A percentile compares a stretch with the other conserved stretches of the same genome.
phyloP scores from a whole-genome alignment of 2,329 filamentous ascomycete genomes.

The Microdochium trichocladiopsis region DNA sequence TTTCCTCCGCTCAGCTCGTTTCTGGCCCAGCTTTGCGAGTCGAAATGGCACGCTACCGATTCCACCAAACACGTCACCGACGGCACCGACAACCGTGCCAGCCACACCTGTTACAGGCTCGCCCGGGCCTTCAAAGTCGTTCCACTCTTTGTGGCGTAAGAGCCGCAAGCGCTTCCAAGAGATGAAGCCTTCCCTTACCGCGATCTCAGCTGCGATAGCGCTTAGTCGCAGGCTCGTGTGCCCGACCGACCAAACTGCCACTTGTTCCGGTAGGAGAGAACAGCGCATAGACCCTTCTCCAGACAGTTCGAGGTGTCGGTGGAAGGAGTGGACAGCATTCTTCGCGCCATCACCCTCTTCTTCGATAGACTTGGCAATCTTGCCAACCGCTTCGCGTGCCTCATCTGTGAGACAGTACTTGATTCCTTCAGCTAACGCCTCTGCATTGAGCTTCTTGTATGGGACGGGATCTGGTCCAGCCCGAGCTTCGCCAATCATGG shows the following conservation, averaged over 20 bases:
- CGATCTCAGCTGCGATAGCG: slow-evolving; percentile 56
- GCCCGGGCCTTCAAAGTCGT: slow-evolving; percentile 69
- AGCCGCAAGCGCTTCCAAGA: slow-evolving; percentile 58
- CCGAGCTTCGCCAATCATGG: slow-evolving; percentile 55
- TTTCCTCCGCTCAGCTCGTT: slow-evolving; percentile 41
- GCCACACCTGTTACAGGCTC: slow-evolving; percentile 64
- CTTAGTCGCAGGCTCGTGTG: slow-evolving; percentile 53
- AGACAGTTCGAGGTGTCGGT: slow-evolving; percentile 47
- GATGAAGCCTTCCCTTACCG: slow-evolving; percentile 54
- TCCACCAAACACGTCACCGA: slow-evolving; percentile 54
- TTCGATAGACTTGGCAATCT: slow-evolving; percentile 55
- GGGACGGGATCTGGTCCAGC: slow-evolving; percentile 62
- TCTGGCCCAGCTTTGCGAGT: slow-evolving; percentile 50
- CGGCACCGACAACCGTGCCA: slow-evolving; percentile 51
- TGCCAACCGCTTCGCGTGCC: slow-evolving; percentile 47
- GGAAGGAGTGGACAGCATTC: slow-evolving; percentile 63
- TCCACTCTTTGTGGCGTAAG: slow-evolving; percentile 64
- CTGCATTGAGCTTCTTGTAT: slow-evolving; percentile 57
- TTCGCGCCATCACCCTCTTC: slow-evolving; percentile 59
- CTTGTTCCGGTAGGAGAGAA: slow-evolving; percentile 53
- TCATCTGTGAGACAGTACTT: slow-evolving; percentile 57
- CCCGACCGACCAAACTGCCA: slow-evolving; percentile 61
- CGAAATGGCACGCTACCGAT: slow-evolving; percentile 57
- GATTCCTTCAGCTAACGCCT: slow-evolving; percentile 65
- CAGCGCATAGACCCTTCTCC: slow-evolving; percentile 55